Evolutionary conservation across 176 grass and related monocot genomes (phyloP).

Genomic region (Tillandsia leiboldiana): DNA sequence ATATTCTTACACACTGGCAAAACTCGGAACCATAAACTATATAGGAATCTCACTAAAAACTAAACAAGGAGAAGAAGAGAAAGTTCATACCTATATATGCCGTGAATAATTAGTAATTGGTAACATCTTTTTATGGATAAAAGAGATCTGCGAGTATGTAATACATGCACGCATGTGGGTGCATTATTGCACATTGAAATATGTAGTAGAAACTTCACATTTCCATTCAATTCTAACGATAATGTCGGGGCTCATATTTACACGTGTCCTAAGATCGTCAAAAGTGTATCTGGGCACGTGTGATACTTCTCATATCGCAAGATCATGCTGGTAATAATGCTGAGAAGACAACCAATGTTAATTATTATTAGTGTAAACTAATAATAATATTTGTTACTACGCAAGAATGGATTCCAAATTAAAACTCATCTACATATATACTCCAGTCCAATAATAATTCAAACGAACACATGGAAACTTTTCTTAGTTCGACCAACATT

Average conservation of each 20-base stretch:
- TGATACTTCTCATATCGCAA: too few species aligned
- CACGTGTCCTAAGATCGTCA: neutral
- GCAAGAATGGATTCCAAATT: too few species aligned
- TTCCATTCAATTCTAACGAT: neutral
- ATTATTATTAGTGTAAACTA: too few species aligned
- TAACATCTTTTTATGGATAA: constrained; percentile 61
- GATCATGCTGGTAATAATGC: too few species aligned
- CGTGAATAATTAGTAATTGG: constrained; percentile 7
- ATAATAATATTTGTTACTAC: too few species aligned
- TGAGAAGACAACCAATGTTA: too few species aligned
- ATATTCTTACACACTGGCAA: too few species aligned
- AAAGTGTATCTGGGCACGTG: constrained; percentile 4
- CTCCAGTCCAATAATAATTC: too few species aligned
- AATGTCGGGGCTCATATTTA: constrained; percentile 8
- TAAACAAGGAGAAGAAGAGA: constrained; percentile 79
- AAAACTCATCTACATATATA: too few species aligned
- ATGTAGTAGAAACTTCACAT: neutral
- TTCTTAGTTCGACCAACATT: too few species aligned
- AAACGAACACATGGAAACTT: too few species aligned
- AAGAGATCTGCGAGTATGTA: constrained; percentile 20
- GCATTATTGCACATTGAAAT: constrained; percentile 34
- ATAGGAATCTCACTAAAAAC: constrained; percentile 9
- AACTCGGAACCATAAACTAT: constrained; percentile 9
- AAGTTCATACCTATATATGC: constrained; percentile 27
- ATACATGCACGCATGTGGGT: constrained; percentile 17